phyloP scores from a whole-genome alignment of 139 green algal genomes.

The Zygnema cylindricum region DNA sequence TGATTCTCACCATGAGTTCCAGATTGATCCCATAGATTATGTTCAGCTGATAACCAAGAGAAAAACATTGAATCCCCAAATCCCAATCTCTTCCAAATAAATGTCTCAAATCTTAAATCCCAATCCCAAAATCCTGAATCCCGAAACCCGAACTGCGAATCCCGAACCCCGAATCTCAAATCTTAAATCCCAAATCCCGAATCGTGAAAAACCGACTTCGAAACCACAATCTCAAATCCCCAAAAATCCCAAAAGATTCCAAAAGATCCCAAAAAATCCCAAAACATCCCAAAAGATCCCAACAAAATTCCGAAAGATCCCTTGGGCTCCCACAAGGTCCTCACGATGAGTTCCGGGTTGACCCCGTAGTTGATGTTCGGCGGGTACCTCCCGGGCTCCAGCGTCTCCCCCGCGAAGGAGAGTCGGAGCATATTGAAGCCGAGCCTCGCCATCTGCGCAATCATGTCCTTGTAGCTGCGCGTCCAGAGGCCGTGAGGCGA shows the following conservation, averaged over 20 bases:
- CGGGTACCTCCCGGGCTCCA: not conserved
- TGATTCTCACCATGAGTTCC: constrained; percentile 13
- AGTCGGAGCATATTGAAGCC: constrained; percentile 55
- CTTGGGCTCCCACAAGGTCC: not conserved
- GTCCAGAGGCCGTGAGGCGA: constrained; percentile 34
- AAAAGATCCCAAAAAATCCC: not conserved
- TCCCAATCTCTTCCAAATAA: too few species aligned
- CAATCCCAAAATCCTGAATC: too few species aligned
- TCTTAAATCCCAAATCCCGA: too few species aligned
- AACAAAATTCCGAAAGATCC: not conserved
- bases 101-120: too few species aligned
- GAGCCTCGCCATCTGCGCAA: constrained; percentile 43
- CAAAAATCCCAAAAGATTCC: not conserved
- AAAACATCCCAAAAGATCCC: not conserved
- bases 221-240: not conserved
- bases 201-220: too few species aligned
- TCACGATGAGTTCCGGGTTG: constrained; percentile 28
- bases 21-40: constrained; percentile 49
- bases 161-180: too few species aligned
- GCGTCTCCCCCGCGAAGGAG: constrained; percentile 31
- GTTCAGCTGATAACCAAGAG: not conserved
- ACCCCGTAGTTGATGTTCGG: constrained; percentile 52
- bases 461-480: constrained; percentile 7
- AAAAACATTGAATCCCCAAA: too few species aligned
- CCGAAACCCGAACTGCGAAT: too few species aligned